Conservation (phyloP, 2,329 filamentous ascomycete species). For the Scedosporium minutisporum region DNA sequence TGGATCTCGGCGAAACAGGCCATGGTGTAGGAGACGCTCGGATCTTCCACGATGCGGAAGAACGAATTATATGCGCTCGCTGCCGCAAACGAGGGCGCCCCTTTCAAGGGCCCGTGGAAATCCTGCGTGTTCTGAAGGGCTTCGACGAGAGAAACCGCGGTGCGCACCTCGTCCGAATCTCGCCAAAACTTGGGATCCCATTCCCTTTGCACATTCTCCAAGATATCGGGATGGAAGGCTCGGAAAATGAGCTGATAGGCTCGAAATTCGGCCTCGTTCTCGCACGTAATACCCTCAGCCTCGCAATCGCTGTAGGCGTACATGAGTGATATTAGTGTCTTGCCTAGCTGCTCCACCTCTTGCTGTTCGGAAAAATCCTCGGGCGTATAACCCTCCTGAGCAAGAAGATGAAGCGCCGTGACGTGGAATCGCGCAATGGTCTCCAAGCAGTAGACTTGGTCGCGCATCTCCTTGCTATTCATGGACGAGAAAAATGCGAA, state of each 20-base stretch:
- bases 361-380: slow-evolving; percentile 58
- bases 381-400: slow-evolving; percentile 42
- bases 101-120: slow-evolving; percentile 46
- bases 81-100: slow-evolving; percentile 37
- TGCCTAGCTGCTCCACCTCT: slow-evolving; percentile 57
- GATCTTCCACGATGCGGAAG: slow-evolving; percentile 49
- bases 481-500: slow-evolving; percentile 59
- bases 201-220: slow-evolving; percentile 41
- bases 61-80: slow-evolving; percentile 42
- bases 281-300: slow-evolving; percentile 45
- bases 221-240: slow-evolving; percentile 46
- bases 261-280: slow-evolving; percentile 57
- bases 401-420: slow-evolving; percentile 53
- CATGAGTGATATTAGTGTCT: slow-evolving; percentile 54
- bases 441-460: slow-evolving; percentile 55
- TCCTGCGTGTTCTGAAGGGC: slow-evolving; percentile 49
- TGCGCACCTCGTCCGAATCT: slow-evolving; percentile 48
- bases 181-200: slow-evolving; percentile 48
- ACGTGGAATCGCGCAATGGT: slow-evolving; percentile 59
- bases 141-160: slow-evolving; percentile 51
- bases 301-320: slow-evolving; percentile 58
- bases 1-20: slow-evolving; percentile 61
- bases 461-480: slow-evolving; percentile 43
- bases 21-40: slow-evolving; percentile 56
- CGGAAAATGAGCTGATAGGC: slow-evolving; percentile 57